These are phyloP conservation scores for Coemansia guatemalensis DNA, from an alignment of 192 early-diverging fungal species.

Conservation along the genomic window DNA sequence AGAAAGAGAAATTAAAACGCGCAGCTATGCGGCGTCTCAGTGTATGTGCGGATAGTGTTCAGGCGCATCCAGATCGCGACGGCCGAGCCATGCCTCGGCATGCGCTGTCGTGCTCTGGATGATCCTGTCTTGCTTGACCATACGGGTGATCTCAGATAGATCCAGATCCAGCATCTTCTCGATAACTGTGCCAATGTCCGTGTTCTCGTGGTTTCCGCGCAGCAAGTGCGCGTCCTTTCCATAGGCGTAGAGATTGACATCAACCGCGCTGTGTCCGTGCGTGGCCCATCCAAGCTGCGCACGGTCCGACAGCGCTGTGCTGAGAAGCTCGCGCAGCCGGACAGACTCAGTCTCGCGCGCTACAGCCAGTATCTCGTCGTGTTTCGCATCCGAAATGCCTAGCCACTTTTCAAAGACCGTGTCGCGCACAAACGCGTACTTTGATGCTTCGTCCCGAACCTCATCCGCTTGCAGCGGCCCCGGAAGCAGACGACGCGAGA, in stretches of 20 bases:
- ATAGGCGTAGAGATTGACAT: slow-evolving; percentile 92
- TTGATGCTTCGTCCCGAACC: slow-evolving; percentile 2
- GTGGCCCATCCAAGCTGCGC: slow-evolving; percentile 79
- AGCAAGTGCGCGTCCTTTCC: slow-evolving; percentile 62
- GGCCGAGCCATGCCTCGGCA: slow-evolving; percentile 40
- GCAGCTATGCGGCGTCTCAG: neutral
- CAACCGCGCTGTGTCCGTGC: slow-evolving; percentile 91
- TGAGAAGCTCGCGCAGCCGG: slow-evolving; percentile 54
- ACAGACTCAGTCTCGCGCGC: slow-evolving; percentile 27
- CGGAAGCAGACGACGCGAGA: slow-evolving; percentile 44
- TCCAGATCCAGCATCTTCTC: slow-evolving; percentile 60
- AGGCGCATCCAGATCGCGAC: slow-evolving; percentile 46
- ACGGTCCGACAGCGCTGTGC: slow-evolving; percentile 56
- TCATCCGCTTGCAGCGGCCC: slow-evolving; percentile 6
- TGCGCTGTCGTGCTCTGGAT: slow-evolving; percentile 30
- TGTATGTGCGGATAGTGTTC: slow-evolving; percentile 34
- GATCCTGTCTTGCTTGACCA: slow-evolving; percentile 51
- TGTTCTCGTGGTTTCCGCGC: slow-evolving; percentile 86
- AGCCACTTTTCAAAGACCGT: slow-evolving; percentile 66
- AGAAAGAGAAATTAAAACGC: slow-evolving; percentile 2
- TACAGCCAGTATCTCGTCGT: slow-evolving; percentile 60
- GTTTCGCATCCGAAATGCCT: slow-evolving; percentile 67
- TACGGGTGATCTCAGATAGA: slow-evolving; percentile 59
- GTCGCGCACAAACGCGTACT: slow-evolving; percentile 52
- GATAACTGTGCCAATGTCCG: slow-evolving; percentile 77